Percentiles rank a stretch among this genome's conserved stretches.
These are phyloP conservation scores for Balansia obtecta DNA, from an alignment of 2,329 filamentous ascomycete species.

Conservation along the genomic window DNA sequence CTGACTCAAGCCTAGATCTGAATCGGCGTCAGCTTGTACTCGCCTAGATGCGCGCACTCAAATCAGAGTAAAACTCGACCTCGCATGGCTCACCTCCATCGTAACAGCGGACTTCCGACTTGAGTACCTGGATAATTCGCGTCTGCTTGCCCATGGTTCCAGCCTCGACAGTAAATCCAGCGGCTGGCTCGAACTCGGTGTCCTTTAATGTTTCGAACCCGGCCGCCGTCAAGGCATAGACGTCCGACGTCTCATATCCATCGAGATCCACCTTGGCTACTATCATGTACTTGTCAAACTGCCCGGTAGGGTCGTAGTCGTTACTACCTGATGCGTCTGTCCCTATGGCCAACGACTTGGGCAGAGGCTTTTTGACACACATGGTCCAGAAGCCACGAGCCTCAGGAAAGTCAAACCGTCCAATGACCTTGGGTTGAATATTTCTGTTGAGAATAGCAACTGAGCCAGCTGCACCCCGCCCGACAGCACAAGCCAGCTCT, in stretches of 20 bases:
- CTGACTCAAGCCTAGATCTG: conserved; percentile 76
- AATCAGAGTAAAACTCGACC: not conserved
- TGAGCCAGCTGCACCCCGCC: conserved; percentile 52
- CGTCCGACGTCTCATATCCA: conserved; percentile 63
- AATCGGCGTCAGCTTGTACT: conserved; percentile 9
- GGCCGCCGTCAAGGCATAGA: conserved; percentile 62
- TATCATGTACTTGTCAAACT: conserved; percentile 72
- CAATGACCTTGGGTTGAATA: conserved; percentile 60
- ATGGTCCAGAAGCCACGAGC: conserved; percentile 75
- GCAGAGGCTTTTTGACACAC: conserved; percentile 52
- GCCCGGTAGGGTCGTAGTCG: conserved; percentile 46
- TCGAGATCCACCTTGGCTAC: conserved; percentile 59
- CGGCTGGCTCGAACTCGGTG: conserved; percentile 84
- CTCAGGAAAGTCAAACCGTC: conserved; percentile 58
- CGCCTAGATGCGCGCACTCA: not conserved
- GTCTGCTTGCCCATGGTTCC: conserved; percentile 70
- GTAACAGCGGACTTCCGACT: conserved; percentile 79
- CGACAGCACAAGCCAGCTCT: conserved; percentile 48
- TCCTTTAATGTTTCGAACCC: conserved; percentile 65
- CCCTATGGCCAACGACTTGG: conserved; percentile 38
- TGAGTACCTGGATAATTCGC: conserved; percentile 77
- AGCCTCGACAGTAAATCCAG: conserved; percentile 76
- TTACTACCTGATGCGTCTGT: conserved; percentile 34
- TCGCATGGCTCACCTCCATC: conserved; percentile 56
- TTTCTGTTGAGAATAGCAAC: conserved; percentile 68